Base-by-base conservation (phyloP, 1,284 basidiomycete species). In the Wallemia mellicola region DNA sequence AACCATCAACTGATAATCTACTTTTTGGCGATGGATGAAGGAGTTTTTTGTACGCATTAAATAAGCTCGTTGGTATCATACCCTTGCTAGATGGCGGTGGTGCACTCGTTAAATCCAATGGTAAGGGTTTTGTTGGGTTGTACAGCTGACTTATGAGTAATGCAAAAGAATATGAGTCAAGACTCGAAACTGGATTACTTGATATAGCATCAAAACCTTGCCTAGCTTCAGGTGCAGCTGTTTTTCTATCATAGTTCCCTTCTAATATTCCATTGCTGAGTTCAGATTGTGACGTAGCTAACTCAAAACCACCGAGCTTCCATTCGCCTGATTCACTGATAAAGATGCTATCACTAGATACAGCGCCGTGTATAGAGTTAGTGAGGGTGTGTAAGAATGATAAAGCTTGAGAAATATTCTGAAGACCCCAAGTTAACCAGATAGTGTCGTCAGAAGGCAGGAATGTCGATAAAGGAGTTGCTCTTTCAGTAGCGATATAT, bases 401-500 rank as follows among this genome's bases (percentile, higher is more conserved):
- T n/a, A 48, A 22, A 48, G 38, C 38, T n/a, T 48, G 38, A 17
- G 86, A 83, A 61, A 96, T 77, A 59, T 86, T 78, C 71, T 88
- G 84, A 19, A 96, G 71, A 3, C 92, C 92, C 92, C 92, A 98
- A 2, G 88, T 71, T 30, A 92, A 71, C 87, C 88, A 96, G 63
- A 92, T 86, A 65, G 80, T 83, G 54, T 73, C 73, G 24, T 66
- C 66, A 78, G 79, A 83, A 27, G 78, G 73, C 30, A 76, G 72
- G 55, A 91, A 69, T 1, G 78, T 77, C n/a, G 73, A 71, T 5
- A 98, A 72, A 1, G 88, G 86, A 24, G 78, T 75, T 5, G 96
- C 83, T 2, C 84, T 82, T 71, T 98, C 94, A 0, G 92, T 95
- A 73, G 94, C 85, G 65, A 99, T 86, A 70, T 88, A 85, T 48